Evolutionary conservation across 305 asterid species (phyloP).

Genomic region (Rubia peregrina): DNA sequence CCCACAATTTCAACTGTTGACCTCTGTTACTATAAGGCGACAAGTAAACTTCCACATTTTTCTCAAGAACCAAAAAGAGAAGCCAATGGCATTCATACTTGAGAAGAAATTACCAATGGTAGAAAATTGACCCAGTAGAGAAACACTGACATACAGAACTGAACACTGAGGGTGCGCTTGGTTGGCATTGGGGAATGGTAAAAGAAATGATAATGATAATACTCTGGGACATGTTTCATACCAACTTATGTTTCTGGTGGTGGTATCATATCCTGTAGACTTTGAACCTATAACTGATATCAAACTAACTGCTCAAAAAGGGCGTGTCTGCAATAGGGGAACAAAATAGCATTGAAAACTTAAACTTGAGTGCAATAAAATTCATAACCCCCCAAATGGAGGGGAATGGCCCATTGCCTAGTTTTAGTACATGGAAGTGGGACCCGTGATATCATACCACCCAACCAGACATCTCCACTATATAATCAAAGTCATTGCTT

Average conservation of each 20-base stretch:
- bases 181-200: too few species aligned
- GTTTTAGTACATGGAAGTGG: too few species aligned
- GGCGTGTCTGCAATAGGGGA: not conserved
- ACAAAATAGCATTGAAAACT: too few species aligned
- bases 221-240: not conserved
- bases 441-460: too few species aligned
- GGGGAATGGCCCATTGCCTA: too few species aligned
- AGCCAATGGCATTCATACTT: not conserved
- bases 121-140: not conserved
- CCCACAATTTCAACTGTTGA: not conserved
- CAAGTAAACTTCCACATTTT: not conserved
- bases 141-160: not conserved
- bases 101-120: not conserved
- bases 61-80: slow-evolving; percentile 1
- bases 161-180: not conserved
- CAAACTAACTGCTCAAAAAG: not conserved
- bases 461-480: too few species aligned
- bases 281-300: not conserved
- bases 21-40: not conserved
- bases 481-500: too few species aligned
- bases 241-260: not conserved
- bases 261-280: not conserved
- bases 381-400: too few species aligned
- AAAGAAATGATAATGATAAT: too few species aligned
- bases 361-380: too few species aligned